Base-by-base conservation (phyloP, 2,329 filamentous ascomycete species). In the Chrysosphaeria jannelii region DNA sequence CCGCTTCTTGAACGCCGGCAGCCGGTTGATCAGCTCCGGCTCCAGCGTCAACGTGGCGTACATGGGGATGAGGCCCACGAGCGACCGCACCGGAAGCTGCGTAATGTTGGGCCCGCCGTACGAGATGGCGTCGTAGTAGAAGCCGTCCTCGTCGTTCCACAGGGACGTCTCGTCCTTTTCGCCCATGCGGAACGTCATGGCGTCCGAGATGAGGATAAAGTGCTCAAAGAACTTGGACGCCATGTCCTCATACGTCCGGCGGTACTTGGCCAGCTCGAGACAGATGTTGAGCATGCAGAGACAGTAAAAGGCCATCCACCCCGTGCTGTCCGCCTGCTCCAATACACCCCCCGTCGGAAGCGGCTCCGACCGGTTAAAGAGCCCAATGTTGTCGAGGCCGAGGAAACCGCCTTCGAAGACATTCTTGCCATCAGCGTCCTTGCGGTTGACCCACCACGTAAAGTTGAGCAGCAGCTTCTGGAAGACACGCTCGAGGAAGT, bases 161-260 rank as follows among this genome's bases (percentile, higher is more conserved):
- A 93, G 50, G 16, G 79, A 89, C 37, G 75, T 63, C 36, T 85
- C 72, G 39, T 49, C 66, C 48, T 46, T 67, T 45, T 44, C 54
- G 35, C 48, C 75, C 35, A 54, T 60, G 45, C 56, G 69, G 55
- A 71, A 79, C 1, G 70, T 76, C 81, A 93, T 91, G 27, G 81
- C 85, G 47, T 93, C 85, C 38, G 76, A 88, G 43, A 93, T 93
- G 43, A 91, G 67, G 38, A 93, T 74, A 46, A 93, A 93, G 39
- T 93, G 85, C 48, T 93, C 85, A 37, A 93, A 93, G 52, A 93
- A 93, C 46, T 93, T 93, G 23, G 78, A 88, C 2, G 81, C 79
- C 49, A 93, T 71, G 38, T 93, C 81, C 50, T 93, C 81, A 42
- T 93, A 93, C 27, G 69, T 90, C 19, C 79, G 68, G 21, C 85